Evolutionary conservation across 108 stramenopile genomes (phyloP), one percentile per base, ranked within the genome.

Genomic region (Fragilariopsis cylindrus): DNA sequence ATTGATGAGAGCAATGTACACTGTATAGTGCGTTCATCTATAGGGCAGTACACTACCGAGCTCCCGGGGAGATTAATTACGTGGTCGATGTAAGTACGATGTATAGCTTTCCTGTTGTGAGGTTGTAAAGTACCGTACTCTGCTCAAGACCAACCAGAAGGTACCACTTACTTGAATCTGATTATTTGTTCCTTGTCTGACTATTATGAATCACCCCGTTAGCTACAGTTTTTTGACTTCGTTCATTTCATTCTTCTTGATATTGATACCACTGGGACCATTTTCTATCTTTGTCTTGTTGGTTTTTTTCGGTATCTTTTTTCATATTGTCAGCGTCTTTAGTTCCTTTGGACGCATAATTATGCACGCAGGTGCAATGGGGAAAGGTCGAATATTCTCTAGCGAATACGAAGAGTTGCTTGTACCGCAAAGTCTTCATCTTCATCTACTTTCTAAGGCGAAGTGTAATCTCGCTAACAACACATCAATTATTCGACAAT

Each of bases 311-410:
- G 60, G 54, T 30, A 41, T 87, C 13, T 80, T 87, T 55, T 13
- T 82, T 0, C 85, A 90, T 68, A 74, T 85, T 39, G 82, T 88
- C n/a, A 60, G 69, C 3, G 75, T 74, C 4, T 87, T 88, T 66
- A 74, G 68, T 8, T 67, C 84, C 19, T 85, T 90, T 73, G 90
- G 90, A 53, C 68, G 90, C 11, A 60, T 87, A 50, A 86, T 90
- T 40, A 88, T 90, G 85, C 85, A 90, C 57, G 69, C 84, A 0
- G 84, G 81, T 46, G 90, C 90, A 48, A 87, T 90, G 85, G 65
- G 83, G 3, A 67, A 72, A 12, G 53, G 70, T 1, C 16, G 72
- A 60, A 90, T 90, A 40, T 90, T 88, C 69, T 71, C 83, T 46
- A 71, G 67, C 43, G 65, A 74, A 11, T 86, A 57, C 66, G 81